Percentiles rank a stretch among this genome's conserved stretches.
Evolutionary conservation across 768 basidiomycete species (phyloP).

Genomic region (Panaeolus papilionaceus): DNA sequence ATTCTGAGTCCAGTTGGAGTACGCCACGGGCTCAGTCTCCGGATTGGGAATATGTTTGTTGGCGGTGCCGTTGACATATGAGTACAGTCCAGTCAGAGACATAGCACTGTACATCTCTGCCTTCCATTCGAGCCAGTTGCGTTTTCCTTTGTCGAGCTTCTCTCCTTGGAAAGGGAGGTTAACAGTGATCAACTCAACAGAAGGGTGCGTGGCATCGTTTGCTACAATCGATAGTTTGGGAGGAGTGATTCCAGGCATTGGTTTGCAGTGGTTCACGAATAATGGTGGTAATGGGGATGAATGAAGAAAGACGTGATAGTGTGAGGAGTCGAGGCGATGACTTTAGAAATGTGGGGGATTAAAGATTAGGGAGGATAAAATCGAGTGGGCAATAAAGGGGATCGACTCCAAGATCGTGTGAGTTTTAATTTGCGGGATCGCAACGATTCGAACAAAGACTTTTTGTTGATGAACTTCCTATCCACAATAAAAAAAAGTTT

Average conservation of each 20-base stretch:
- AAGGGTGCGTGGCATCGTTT: conserved; percentile 8
- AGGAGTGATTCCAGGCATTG: not conserved
- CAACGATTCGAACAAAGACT: conserved; percentile 5
- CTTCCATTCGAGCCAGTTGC: conserved; percentile 14
- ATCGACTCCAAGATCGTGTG: conserved; percentile 13
- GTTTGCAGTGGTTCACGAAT: not conserved
- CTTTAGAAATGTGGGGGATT: conserved; percentile 3
- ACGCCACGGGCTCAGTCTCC: conserved; percentile 11
- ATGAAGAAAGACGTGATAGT: not conserved
- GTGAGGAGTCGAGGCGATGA: not conserved
- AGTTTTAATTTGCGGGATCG: conserved; percentile 10
- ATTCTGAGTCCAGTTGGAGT: conserved; percentile 7
- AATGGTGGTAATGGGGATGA: not conserved
- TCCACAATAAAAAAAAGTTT: not conserved
- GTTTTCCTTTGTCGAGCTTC: conserved; percentile 12
- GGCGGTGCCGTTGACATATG: conserved; percentile 11
- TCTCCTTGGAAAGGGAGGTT: conserved; percentile 10
- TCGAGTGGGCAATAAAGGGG: conserved; percentile 14
- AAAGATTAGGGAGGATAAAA: conserved; percentile 3
- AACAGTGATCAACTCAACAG: conserved; percentile 10
- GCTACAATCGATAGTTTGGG: conserved; percentile 2
- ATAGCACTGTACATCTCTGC: conserved; percentile 12
- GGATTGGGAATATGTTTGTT: conserved; percentile 14
- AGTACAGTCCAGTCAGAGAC: conserved; percentile 10
- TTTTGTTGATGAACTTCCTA: conserved; percentile 6